Percentiles rank a stretch among this genome's conserved stretches.
Conservation (phyloP, 305 asterid genomes). For the Solanum hybrid region DNA sequence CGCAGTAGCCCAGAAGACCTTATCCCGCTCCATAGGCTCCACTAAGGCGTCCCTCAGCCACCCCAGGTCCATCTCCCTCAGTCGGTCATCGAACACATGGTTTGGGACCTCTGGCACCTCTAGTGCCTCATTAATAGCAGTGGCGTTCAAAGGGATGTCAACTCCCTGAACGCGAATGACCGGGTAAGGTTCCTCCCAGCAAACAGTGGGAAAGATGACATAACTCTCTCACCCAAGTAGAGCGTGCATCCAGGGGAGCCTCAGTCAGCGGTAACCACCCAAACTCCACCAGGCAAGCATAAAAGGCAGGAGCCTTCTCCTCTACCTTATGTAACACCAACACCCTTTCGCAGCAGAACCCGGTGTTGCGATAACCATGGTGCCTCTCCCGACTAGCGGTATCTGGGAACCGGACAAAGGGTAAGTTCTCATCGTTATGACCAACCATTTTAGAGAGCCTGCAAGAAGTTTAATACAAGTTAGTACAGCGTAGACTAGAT, state of each 20-base stretch:
- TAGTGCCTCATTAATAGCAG: not conserved
- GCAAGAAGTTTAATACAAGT: not conserved
- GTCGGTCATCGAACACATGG: not conserved
- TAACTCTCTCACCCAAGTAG: not conserved
- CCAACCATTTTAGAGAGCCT: not conserved
- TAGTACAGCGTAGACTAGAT: not conserved
- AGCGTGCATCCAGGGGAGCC: not conserved
- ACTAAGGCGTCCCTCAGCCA: not conserved
- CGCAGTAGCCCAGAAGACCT: not conserved
- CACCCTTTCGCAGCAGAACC: not conserved
- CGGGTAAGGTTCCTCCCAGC: not conserved
- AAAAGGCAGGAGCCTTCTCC: not conserved
- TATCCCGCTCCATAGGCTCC: not conserved
- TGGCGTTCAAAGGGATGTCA: not conserved
- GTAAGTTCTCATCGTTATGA: not conserved
- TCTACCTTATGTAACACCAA: not conserved
- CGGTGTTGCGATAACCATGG: not conserved
- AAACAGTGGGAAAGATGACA: not conserved
- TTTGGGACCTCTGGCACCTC: not conserved
- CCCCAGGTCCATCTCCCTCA: not conserved
- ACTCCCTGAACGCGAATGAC: not conserved
- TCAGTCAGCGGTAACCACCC: not conserved
- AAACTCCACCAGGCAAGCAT: not conserved
- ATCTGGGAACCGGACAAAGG: not conserved
- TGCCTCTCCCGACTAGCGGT: not conserved